Evolutionary conservation across 208 protist genomes (phyloP), one percentile per base, ranked within the genome.

Genomic region (Acanthamoeba lenticulata): DNA sequence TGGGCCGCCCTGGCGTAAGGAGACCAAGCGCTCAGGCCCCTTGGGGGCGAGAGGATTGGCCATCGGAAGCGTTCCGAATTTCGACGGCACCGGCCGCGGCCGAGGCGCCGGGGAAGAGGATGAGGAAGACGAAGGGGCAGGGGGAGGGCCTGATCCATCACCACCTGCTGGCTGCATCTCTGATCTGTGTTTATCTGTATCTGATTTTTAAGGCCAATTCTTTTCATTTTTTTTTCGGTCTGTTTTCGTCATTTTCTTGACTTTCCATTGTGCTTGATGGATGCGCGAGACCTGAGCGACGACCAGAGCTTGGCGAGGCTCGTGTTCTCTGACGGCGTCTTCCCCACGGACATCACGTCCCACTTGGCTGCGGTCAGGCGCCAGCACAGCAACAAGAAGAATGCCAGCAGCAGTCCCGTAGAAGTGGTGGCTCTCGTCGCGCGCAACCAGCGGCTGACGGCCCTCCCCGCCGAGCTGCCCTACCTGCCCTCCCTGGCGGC

Each of bases 11-110:
- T 49, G 44, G 44, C 77, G 40, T 2, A 88, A 19, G 44, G 77
- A 88, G 27, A 88, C 77, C 40, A 88, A 29, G 11, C 77, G 77
- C 77, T 60, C 77, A 19, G 77, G 77, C 44, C 65, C 65, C 29
- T 74, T 74, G 21, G 65, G 65, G 65, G 65, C 36, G 29, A 74
- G 65, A 21, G 65, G 65, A 74, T 74, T 74, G 19, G 65, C 65
- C 65, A 74, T 74, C 65, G 65, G 65, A 24, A 74, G 21, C 0
- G 65, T 38, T 7, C 65, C 65, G 19, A 74, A 74, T 74, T 74
- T 74, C 2, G 55, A 29, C 24, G 55, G 55, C 9, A 21, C 55
- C n/a, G n/a, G n/a, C n/a, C n/a, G n/a, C n/a, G n/a, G n/a, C n/a
- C n/a, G n/a, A n/a, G n/a, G n/a, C n/a, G n/a, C n/a, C n/a, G n/a